phyloP scores from a whole-genome alignment of 768 basidiomycete species.

The Cystobasidiopsis lactophilus region DNA sequence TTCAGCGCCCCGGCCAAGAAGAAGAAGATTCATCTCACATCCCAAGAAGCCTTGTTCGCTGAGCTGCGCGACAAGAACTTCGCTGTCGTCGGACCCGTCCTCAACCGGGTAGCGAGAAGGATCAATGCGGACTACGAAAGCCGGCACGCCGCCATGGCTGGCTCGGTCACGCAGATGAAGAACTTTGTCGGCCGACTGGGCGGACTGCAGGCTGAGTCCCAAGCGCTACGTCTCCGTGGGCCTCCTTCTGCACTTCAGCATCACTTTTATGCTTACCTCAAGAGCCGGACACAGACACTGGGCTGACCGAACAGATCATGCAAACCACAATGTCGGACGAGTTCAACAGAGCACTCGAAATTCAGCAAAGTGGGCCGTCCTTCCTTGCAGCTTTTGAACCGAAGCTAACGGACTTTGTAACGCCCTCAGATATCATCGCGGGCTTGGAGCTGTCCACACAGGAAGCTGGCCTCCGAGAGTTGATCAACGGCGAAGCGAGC shows the following conservation, averaged over 20 bases:
- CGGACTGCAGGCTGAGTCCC: constrained; percentile 76
- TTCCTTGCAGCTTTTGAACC: not conserved
- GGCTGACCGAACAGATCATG: constrained; percentile 73
- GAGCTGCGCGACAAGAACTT: constrained; percentile 85
- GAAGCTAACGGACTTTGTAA: too few species aligned
- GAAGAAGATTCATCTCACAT: constrained; percentile 69
- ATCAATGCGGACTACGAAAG: constrained; percentile 87
- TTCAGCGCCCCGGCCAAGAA: constrained; percentile 30
- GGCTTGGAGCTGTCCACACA: constrained; percentile 68
- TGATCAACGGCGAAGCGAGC: constrained; percentile 68
- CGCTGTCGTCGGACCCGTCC: constrained; percentile 55
- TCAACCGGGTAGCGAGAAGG: constrained; percentile 59
- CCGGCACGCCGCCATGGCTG: constrained; percentile 34
- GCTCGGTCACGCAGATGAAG: constrained; percentile 71
- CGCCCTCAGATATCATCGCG: constrained; percentile 56
- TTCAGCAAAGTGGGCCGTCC: constrained; percentile 60
- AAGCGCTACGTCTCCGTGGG: constrained; percentile 69
- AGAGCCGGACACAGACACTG: constrained; percentile 45
- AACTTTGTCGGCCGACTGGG: constrained; percentile 92
- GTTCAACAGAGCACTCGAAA: constrained; percentile 79
- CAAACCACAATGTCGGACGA: constrained; percentile 61
- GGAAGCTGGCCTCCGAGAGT: constrained; percentile 65
- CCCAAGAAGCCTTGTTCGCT: constrained; percentile 50
- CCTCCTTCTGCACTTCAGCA: constrained; percentile 6
- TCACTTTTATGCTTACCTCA: not conserved